Evolutionary conservation across 768 basidiomycete genomes (phyloP).

Genomic region (Hericium rajendrae): DNA sequence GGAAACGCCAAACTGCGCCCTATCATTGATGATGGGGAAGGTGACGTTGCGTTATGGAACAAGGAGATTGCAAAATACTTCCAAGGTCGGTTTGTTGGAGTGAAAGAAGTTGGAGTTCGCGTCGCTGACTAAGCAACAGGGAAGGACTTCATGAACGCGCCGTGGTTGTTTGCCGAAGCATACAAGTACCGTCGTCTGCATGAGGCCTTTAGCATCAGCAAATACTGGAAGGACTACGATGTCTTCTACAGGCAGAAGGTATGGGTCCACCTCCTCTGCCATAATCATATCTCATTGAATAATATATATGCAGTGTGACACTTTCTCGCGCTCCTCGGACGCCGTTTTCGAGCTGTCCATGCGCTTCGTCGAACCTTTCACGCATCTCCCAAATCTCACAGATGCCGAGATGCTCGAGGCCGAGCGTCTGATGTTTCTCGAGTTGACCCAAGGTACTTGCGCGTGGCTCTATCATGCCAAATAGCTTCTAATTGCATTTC

Average conservation of each 20-base stretch:
- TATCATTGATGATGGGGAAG: slow-evolving; percentile 85
- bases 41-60: slow-evolving; percentile 92
- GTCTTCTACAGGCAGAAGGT: slow-evolving; percentile 94
- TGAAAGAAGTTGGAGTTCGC: not conserved
- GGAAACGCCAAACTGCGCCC: slow-evolving; percentile 77
- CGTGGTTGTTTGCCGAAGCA: slow-evolving; percentile 94
- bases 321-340: slow-evolving; percentile 84
- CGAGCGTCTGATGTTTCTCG: slow-evolving; percentile 80
- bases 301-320: slow-evolving; percentile 58
- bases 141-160: slow-evolving; percentile 91
- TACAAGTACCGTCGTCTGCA: slow-evolving; percentile 88
- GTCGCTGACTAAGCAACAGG: slow-evolving; percentile 28
- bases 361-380: slow-evolving; percentile 83
- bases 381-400: slow-evolving; percentile 43
- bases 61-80: slow-evolving; percentile 95
- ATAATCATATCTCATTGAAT: not conserved
- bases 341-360: slow-evolving; percentile 92
- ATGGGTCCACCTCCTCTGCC: not conserved
- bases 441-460: slow-evolving; percentile 75
- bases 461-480: not conserved
- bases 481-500: not conserved
- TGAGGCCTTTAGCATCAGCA: slow-evolving; percentile 88
- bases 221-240: slow-evolving; percentile 84
- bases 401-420: slow-evolving; percentile 54
- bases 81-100: slow-evolving; percentile 43